These are phyloP conservation scores for Neurospora crassa DNA, from an alignment of 2,329 filamentous ascomycete species.

Conservation along the genomic window DNA sequence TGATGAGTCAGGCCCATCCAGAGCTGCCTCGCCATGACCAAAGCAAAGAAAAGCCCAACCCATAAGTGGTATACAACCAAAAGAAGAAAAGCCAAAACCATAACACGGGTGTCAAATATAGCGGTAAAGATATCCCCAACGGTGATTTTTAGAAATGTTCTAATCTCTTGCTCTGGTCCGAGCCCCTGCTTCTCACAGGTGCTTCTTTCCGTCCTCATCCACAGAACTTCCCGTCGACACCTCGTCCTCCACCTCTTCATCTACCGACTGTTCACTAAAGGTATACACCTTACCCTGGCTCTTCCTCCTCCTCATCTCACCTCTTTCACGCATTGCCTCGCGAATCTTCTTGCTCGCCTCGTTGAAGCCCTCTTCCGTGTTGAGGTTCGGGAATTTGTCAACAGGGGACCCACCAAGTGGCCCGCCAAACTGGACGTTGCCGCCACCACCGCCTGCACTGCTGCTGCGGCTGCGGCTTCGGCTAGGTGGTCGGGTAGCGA, in stretches of 20 bases:
- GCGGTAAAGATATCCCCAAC: neutral
- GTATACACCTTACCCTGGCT: slow-evolving; percentile 29
- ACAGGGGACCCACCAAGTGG: slow-evolving; percentile 51
- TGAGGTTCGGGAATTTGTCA: slow-evolving; percentile 57
- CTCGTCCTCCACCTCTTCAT: slow-evolving; percentile 14
- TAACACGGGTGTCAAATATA: neutral
- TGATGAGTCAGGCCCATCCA: neutral
- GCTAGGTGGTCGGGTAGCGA: slow-evolving; percentile 79
- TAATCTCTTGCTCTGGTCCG: neutral
- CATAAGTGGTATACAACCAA: neutral
- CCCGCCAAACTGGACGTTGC: slow-evolving; percentile 28
- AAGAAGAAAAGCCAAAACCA: neutral
- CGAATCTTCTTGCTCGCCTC: slow-evolving; percentile 78
- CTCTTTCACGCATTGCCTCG: slow-evolving; percentile 74
- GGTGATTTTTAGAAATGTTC: neutral
- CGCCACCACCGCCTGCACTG: slow-evolving; percentile 55
- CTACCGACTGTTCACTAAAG: slow-evolving; percentile 27
- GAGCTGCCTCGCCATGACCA: neutral
- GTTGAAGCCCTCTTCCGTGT: slow-evolving; percentile 63
- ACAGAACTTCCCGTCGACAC: slow-evolving; percentile 5
- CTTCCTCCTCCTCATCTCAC: slow-evolving; percentile 48
- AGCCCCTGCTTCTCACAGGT: neutral
- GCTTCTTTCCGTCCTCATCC: slow-evolving; percentile 2
- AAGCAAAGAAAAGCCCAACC: neutral
- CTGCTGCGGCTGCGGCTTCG: slow-evolving; percentile 62